These are phyloP conservation scores for Melampsora larici-populina DNA, from an alignment of 1,284 basidiomycete genomes.

Conservation along the genomic window DNA sequence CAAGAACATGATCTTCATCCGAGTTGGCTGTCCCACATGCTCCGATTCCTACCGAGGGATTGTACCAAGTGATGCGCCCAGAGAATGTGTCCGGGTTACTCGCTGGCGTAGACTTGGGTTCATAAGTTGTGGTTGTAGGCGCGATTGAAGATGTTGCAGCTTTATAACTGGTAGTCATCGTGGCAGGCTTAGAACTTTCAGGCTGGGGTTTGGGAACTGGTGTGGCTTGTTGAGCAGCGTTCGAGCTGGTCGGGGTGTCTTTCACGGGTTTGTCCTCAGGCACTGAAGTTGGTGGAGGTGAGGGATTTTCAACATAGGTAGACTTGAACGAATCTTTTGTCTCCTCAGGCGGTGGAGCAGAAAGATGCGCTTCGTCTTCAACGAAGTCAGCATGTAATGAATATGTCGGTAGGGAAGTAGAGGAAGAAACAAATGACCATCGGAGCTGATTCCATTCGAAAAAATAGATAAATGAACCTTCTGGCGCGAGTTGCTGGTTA, in stretches of 20 bases:
- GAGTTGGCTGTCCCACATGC: neutral
- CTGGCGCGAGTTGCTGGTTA: neutral
- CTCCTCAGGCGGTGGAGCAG: neutral
- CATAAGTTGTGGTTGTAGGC: neutral
- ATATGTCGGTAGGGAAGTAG: neutral
- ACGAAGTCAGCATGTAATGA: neutral
- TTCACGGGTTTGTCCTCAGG: neutral
- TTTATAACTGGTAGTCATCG: neutral
- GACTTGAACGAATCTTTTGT: too few species aligned
- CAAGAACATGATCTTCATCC: neutral
- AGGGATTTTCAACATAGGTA: too few species aligned
- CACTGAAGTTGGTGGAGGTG: too few species aligned
- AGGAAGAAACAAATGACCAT: neutral
- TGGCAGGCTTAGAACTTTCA: neutral
- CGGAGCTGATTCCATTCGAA: conserved; percentile 3
- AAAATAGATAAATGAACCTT: neutral
- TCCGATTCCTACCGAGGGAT: neutral
- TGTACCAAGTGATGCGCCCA: conserved; percentile 5
- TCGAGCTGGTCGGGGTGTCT: neutral
- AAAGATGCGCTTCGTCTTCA: too few species aligned
- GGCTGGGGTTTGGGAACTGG: neutral
- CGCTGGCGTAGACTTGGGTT: neutral
- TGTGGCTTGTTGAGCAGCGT: neutral
- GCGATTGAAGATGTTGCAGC: neutral
- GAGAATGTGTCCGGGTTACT: neutral